These are phyloP conservation scores for Phlebiopsis flavidoalba DNA, from an alignment of 768 basidiomycete species.

Conservation along the genomic window DNA sequence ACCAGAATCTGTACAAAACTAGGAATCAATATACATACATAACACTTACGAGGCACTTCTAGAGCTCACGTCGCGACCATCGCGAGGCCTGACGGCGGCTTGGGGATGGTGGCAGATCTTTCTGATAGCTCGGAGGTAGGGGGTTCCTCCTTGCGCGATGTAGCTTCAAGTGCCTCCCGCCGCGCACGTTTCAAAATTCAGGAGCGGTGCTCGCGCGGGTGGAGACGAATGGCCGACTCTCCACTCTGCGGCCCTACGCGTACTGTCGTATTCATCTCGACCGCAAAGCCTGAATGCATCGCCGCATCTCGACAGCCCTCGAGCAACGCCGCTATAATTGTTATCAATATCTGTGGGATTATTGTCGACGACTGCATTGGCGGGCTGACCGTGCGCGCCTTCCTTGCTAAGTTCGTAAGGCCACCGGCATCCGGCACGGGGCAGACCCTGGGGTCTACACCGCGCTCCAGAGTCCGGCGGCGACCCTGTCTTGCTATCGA, in stretches of 20 bases:
- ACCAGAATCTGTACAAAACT: not conserved
- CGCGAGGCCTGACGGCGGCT: no score
- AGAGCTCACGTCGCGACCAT: not conserved
- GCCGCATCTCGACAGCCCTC: not conserved
- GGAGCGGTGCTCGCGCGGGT: no score
- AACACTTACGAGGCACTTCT: not conserved
- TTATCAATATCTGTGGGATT: not conserved
- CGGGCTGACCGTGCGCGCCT: not conserved
- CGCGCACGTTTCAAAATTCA: not conserved
- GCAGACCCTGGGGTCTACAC: no score
- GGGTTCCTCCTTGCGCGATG: not conserved
- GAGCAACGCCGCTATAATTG: not conserved
- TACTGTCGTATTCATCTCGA: not conserved
- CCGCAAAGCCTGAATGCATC: not conserved
- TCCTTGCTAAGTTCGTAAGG: not conserved
- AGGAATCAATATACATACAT: not conserved
- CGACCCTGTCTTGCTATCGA: not conserved
- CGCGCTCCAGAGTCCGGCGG: not conserved
- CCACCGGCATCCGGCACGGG: not conserved
- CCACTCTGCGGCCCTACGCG: not conserved
- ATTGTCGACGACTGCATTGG: not conserved
- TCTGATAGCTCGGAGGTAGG: not conserved
- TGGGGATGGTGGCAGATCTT: not conserved
- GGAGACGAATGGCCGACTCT: not conserved
- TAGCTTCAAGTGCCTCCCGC: not conserved